Percentiles rank a stretch among this genome's conserved stretches.
phyloP scores from a whole-genome alignment of 2,329 filamentous ascomycete genomes.

The Pseudogymnoascus sp. region DNA sequence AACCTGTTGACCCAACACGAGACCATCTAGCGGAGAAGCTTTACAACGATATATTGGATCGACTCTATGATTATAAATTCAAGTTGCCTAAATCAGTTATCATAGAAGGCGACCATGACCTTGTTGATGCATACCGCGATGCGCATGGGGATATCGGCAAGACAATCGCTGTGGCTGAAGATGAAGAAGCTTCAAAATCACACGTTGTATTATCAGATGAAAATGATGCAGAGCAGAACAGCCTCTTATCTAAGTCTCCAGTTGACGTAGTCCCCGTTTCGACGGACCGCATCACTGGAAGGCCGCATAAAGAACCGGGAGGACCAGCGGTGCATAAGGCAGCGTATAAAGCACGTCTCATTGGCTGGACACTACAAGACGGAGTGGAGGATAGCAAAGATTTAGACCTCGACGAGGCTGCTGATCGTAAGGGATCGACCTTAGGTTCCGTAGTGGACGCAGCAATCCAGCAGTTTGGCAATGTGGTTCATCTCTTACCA shows the following conservation, averaged over 20 bases:
- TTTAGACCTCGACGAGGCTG: conserved; percentile 62
- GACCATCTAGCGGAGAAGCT: conserved; percentile 83
- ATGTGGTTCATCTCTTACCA: conserved; percentile 72
- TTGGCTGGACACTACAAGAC: conserved; percentile 74
- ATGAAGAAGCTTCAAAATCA: conserved; percentile 55
- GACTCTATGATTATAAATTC: conserved; percentile 84
- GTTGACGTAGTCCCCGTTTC: conserved; percentile 55
- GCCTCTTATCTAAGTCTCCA: conserved; percentile 12
- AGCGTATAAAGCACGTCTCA: conserved; percentile 65
- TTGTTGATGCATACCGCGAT: conserved; percentile 79
- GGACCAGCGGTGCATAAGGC: conserved; percentile 64
- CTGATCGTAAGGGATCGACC: conserved; percentile 58
- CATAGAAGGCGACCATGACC: conserved; percentile 72
- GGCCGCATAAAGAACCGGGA: conserved; percentile 63
- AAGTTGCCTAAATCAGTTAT: conserved; percentile 63
- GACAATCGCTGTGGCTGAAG: conserved; percentile 67
- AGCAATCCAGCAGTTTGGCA: conserved; percentile 80
- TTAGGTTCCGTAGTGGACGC: conserved; percentile 88
- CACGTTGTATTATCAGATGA: conserved; percentile 29
- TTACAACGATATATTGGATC: conserved; percentile 90
- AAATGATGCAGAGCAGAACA: conserved; percentile 7
- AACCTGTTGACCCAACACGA: conserved; percentile 66
- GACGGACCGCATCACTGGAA: conserved; percentile 63
- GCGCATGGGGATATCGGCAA: conserved; percentile 61
- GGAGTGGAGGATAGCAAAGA: conserved; percentile 57